Evolutionary conservation across 768 basidiomycete species (phyloP).

Genomic region (Sporobolomyces pararoseus): DNA sequence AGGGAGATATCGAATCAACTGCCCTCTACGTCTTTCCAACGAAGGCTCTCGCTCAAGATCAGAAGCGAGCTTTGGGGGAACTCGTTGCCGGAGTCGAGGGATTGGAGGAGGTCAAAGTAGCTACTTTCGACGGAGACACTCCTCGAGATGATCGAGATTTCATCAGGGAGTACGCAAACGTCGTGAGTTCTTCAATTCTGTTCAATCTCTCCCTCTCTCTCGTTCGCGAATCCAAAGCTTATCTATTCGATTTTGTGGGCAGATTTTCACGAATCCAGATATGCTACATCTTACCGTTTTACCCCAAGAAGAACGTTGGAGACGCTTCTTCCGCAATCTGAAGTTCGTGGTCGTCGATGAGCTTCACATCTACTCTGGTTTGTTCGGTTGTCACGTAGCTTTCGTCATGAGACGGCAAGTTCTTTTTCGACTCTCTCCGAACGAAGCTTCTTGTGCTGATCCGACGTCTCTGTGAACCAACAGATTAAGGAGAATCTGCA

Average conservation of each 20-base stretch:
- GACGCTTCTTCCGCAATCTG: slow-evolving; percentile 73
- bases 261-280: slow-evolving; percentile 85
- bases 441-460: neutral
- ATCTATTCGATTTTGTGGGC: neutral
- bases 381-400: slow-evolving; percentile 80
- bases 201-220: neutral
- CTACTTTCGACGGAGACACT: slow-evolving; percentile 86
- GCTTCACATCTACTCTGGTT: slow-evolving; percentile 75
- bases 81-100: slow-evolving; percentile 61
- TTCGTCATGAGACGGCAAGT: slow-evolving; percentile 70
- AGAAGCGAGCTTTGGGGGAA: slow-evolving; percentile 66
- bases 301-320: slow-evolving; percentile 78
- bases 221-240: no score
- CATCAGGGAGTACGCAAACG: slow-evolving; percentile 62
- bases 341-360: slow-evolving; percentile 72
- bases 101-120: slow-evolving; percentile 63
- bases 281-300: slow-evolving; percentile 80
- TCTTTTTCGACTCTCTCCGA: neutral
- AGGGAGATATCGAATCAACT: slow-evolving; percentile 61
- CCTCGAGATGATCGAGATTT: slow-evolving; percentile 63
- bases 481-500: slow-evolving; percentile 39
- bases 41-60: slow-evolving; percentile 90
- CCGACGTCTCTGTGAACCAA: neutral
- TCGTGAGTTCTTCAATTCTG: slow-evolving; percentile 22
- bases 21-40: slow-evolving; percentile 86